Percentiles rank a stretch among this genome's conserved stretches.
Conservation (phyloP, 768 basidiomycete genomes). For the Hirschioporus abietinus region DNA sequence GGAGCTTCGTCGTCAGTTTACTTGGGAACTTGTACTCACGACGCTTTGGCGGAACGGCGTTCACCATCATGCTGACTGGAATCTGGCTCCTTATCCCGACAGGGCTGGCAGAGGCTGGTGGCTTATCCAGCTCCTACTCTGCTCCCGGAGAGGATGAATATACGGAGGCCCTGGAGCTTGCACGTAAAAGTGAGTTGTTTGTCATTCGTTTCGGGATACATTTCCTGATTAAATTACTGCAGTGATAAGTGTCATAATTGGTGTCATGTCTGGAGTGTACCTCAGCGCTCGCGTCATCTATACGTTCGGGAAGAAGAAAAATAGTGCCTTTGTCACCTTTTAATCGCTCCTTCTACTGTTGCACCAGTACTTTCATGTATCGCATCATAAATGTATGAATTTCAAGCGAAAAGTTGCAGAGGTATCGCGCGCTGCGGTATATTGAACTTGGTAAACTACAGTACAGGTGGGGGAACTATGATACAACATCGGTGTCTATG, state of each 20-base stretch:
- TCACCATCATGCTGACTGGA: constrained; percentile 87
- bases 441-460: not conserved
- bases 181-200: not conserved
- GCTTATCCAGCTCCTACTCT: not conserved
- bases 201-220: not conserved
- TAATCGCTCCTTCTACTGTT: not conserved
- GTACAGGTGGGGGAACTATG: not conserved
- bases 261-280: constrained; percentile 3
- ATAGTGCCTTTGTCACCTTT: constrained; percentile 2
- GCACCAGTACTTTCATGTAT: no score
- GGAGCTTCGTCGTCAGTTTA: constrained; percentile 75
- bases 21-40: constrained; percentile 80
- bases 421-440: not conserved
- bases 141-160: constrained; percentile 2
- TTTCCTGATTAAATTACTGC: not conserved
- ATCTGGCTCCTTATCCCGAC: constrained; percentile 77
- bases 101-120: constrained; percentile 1
- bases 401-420: not conserved
- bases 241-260: constrained; percentile 6
- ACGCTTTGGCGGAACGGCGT: constrained; percentile 79
- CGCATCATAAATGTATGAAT: not conserved
- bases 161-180: constrained; percentile 2
- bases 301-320: constrained; percentile 5
- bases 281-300: not conserved
- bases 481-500: not conserved